These are phyloP conservation scores for Daedalea quercina DNA, from an alignment of 768 basidiomycete genomes.

Conservation along the genomic window DNA sequence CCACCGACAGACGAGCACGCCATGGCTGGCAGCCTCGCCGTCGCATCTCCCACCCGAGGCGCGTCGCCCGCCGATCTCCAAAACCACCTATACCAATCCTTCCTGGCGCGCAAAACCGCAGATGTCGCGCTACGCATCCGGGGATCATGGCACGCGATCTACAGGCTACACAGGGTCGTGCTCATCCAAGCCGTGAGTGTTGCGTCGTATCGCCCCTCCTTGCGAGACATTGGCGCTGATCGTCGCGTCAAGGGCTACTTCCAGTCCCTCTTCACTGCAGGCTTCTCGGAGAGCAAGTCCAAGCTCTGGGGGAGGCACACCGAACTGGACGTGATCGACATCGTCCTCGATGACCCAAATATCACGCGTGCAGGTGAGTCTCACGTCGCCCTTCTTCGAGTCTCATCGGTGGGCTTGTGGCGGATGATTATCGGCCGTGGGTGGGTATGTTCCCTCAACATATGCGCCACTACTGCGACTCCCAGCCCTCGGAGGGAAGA, in stretches of 20 bases:
- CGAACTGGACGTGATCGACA: conserved; percentile 50
- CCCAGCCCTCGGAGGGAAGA: no score
- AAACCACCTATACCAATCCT: conserved; percentile 68
- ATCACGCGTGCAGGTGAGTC: conserved; percentile 79
- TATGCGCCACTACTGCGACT: no score
- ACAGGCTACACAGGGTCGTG: conserved; percentile 77
- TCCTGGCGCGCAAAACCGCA: conserved; percentile 64
- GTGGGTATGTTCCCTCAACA: background rate
- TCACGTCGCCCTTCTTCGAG: background rate
- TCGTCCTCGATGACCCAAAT: conserved; percentile 78
- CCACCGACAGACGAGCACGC: background rate
- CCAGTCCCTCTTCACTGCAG: conserved; percentile 76
- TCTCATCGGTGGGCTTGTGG: background rate
- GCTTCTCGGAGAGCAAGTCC: conserved; percentile 56
- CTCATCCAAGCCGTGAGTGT: conserved; percentile 77
- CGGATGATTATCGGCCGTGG: background rate
- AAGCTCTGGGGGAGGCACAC: conserved; percentile 14
- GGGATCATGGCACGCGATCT: conserved; percentile 66
- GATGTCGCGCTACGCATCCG: conserved; percentile 71
- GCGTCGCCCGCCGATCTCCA: conserved; percentile 55
- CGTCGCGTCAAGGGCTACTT: conserved; percentile 71
- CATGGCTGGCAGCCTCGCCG: conserved; percentile 5
- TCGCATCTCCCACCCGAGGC: conserved; percentile 23
- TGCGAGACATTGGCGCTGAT: background rate
- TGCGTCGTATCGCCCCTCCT: background rate